Percentiles rank a stretch among this genome's conserved stretches.
These are phyloP conservation scores for Talaromyces sp. DNA, from an alignment of 2,329 filamentous ascomycete genomes.

Conservation along the genomic window DNA sequence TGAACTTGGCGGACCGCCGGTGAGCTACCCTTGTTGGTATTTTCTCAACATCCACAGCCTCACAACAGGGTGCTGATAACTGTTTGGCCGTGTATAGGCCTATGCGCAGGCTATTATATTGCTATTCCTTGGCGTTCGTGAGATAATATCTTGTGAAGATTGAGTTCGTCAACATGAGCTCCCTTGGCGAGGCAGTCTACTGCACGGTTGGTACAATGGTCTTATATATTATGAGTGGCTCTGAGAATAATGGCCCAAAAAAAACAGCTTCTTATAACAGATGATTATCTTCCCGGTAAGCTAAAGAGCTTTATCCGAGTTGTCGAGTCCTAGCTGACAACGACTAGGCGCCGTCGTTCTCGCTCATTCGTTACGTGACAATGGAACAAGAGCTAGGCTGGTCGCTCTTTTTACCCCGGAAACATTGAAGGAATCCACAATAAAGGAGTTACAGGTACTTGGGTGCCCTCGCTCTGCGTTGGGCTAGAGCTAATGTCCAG, in stretches of 20 bases:
- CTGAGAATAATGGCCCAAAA: slow-evolving; percentile 4
- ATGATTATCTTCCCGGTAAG: slow-evolving; percentile 86
- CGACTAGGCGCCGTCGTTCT: slow-evolving; percentile 78
- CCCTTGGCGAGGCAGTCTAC: slow-evolving; percentile 54
- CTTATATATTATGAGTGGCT: background rate
- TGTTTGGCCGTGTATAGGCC: background rate
- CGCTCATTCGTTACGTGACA: slow-evolving; percentile 90
- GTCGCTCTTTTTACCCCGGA: slow-evolving; percentile 79
- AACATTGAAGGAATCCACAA: slow-evolving; percentile 66
- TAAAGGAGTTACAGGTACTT: slow-evolving; percentile 69
- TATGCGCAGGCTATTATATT: background rate
- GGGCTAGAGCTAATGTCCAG: slow-evolving; percentile 16
- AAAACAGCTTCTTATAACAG: slow-evolving; percentile 77
- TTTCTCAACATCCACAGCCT: background rate
- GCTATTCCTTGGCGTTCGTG: background rate
- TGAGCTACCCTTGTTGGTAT: slow-evolving; percentile 7
- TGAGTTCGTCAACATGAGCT: slow-evolving; percentile 29
- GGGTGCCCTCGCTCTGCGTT: background rate
- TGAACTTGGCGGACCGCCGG: slow-evolving; percentile 5
- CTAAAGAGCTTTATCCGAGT: slow-evolving; percentile 10
- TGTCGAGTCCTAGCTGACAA: slow-evolving; percentile 3
- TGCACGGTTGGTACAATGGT: slow-evolving; percentile 51
- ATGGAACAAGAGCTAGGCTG: slow-evolving; percentile 77
- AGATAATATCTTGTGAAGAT: background rate
- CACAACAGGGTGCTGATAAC: slow-evolving; percentile 5